Conservation (phyloP, 73 alveolate genomes). For the Uronychia binucleata region DNA sequence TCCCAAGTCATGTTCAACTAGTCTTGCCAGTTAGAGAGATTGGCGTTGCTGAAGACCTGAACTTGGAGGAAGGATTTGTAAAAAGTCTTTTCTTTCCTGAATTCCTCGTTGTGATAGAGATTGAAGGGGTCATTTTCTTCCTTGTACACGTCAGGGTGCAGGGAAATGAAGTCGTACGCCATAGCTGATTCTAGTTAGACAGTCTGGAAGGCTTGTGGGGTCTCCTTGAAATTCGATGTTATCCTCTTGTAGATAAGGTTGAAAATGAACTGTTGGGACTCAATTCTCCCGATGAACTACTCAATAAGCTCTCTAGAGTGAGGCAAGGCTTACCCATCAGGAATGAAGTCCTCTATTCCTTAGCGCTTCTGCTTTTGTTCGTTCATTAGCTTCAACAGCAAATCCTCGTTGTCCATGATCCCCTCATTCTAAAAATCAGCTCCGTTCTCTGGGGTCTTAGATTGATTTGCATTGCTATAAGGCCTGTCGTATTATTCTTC, state of each 20-base stretch:
- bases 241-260: not conserved
- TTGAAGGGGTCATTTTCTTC: conserved; percentile 22
- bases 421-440: too few relatives aligned
- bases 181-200: not conserved
- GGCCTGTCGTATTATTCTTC: too few relatives aligned
- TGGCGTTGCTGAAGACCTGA: conserved; percentile 33
- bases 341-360: not conserved
- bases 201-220: not conserved
- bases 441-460: too few relatives aligned
- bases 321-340: not conserved
- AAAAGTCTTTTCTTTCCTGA: conserved; percentile 34
- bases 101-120: conserved; percentile 25
- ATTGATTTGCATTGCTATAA: too few relatives aligned
- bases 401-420: not conserved
- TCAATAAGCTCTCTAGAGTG: not conserved
- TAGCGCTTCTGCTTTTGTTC: not conserved
- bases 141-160: conserved; percentile 37
- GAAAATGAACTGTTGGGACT: not conserved
- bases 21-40: conserved; percentile 49
- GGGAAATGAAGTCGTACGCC: conserved; percentile 29
- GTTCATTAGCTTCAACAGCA: not conserved
- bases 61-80: conserved; percentile 45
- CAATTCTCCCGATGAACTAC: not conserved
- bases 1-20: conserved; percentile 54
- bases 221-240: not conserved